Percentiles rank a stretch among this genome's conserved stretches.
These are phyloP conservation scores for Cytospora schulzeri DNA, from an alignment of 2,329 filamentous ascomycete species.

Conservation along the genomic window DNA sequence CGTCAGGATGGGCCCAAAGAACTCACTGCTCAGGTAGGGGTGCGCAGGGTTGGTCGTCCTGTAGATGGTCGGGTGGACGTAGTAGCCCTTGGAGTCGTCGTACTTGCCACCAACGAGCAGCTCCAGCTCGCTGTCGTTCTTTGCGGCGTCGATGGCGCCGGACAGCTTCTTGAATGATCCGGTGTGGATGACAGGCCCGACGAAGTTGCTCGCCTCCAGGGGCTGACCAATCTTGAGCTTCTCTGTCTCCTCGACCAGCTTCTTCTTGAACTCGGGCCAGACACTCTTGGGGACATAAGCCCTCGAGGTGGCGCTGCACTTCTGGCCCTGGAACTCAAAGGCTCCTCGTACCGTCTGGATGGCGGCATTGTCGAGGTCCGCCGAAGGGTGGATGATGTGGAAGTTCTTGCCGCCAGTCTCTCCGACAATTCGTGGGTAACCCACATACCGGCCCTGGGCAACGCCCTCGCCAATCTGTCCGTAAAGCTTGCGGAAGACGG, in stretches of 20 bases:
- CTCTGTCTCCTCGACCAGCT: constrained; percentile 40
- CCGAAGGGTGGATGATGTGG: constrained; percentile 50
- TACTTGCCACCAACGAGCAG: constrained; percentile 48
- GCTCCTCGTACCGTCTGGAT: constrained; percentile 50
- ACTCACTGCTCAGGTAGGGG: constrained; percentile 47
- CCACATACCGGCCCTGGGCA: constrained; percentile 77
- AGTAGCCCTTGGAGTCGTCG: constrained; percentile 47
- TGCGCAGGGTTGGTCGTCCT: constrained; percentile 44
- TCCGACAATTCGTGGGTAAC: constrained; percentile 63
- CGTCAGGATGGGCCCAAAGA: constrained; percentile 52
- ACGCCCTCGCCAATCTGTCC: constrained; percentile 82
- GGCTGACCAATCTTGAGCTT: constrained; percentile 38
- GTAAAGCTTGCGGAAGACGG: constrained; percentile 86
- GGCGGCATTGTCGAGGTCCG: constrained; percentile 49
- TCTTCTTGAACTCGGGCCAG: constrained; percentile 43
- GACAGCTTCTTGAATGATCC: constrained; percentile 49
- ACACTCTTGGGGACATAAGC: constrained; percentile 57
- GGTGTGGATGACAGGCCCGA: constrained; percentile 53
- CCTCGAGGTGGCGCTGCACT: constrained; percentile 53
- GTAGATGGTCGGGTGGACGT: constrained; percentile 51
- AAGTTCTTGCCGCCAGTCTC: constrained; percentile 59
- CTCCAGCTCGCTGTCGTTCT: constrained; percentile 45
- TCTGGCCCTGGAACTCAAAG: constrained; percentile 55
- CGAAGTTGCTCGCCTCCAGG: constrained; percentile 41
- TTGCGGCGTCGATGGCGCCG: constrained; percentile 47